Evolutionary conservation across 495 filamentous ascomycete species (phyloP), one percentile per base, ranked within the genome.

Genomic region (Talaromyces nanjingensis): DNA sequence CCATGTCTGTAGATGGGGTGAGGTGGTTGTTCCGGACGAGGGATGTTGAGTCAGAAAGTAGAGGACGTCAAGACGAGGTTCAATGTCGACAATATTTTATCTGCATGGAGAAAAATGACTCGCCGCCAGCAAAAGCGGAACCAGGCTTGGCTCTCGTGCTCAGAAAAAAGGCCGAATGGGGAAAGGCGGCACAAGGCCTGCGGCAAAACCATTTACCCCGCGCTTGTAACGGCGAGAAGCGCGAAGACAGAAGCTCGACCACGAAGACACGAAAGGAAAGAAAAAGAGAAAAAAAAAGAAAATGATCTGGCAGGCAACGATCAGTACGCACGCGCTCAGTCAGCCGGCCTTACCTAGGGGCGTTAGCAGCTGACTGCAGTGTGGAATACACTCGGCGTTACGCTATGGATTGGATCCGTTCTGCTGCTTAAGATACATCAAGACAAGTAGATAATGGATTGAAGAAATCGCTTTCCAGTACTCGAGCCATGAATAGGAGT

Each of bases 31-130:
- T 56, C 22, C 9, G 53, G 16, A 56, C 53, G 53, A 56, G 7
- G 22, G 53, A 56, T 24, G 53, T 56, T 56, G 45, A 22, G 11
- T 8, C 16, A 49, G 45, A 49, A 5, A 42, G 14, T 42, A 42
- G 37, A 42, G 37, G 37, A 49, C 45, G 45, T 49, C 45, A 49
- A 20, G 45, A 49, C n/a, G n/a, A 20, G 18, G 45, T 18, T 29
- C 53, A 29, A 56, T 56, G 53, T 56, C 53, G 53, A 56, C 53
- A 56, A 56, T 56, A 54, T 56, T 56, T 56, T 56, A 56, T 56
- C 53, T 72, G 66, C 57, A 68, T 74, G 65, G 70, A 70, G 62
- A 73, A 73, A 73, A 72, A 72, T 70, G 67, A 71, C 72, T 74
- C 70, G 71, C 66, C 65, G 31, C 53, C 53, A 31, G 65, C 52